Evolutionary conservation across 2,329 filamentous ascomycete species (phyloP), one percentile per base, ranked within the genome.

Genomic region (Escovopsis sp.): DNA sequence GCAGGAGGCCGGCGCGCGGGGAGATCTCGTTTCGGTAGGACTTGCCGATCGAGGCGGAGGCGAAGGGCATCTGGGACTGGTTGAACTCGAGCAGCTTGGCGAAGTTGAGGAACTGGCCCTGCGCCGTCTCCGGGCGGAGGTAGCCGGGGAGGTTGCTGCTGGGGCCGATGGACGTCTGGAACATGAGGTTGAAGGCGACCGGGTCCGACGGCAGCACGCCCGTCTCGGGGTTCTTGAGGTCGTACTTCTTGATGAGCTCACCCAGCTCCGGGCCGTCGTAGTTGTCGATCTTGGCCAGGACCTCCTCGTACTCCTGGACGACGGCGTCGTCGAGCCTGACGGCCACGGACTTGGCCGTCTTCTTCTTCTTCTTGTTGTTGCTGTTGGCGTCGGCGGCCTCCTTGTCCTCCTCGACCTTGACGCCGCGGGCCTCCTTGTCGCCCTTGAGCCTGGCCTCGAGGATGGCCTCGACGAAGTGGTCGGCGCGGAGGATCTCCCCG

Each of bases 1-100:
- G 83, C 45, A 98, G 68, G 35, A 98, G 78, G 65, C 91, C 91
- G 49, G 85, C 77, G 43, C 91, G 78, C 9, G 91, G 91, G 0
- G 91, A 95, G 53, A 98, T 95, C 60, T 98, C 91, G 61, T 98
- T 98, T 55, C 91, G 80, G 75, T 94, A 96, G 2, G 89, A 95
- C 66, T 94, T 94, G 64, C 91, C 91, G 59, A 98, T 93, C 34
- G 85, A 94, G 38, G 91, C 91, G 40, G 89, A 96, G 12, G 91
- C 91, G 58, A 98, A 96, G 26, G 91, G 91, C 84, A 98, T 94
- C 54, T 80, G 73, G 56, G 86, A 78, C 64, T 94, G 85, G 69
- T 95, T 96, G 71, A 88, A 96, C 51, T 95, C 89, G 45, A 96
- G 80, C 38, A 98, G 78, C 69, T 95, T 95, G 54, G 82, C 78